Conservation (phyloP, 2,329 filamentous ascomycete genomes). For the Fusarium temperatum region DNA sequence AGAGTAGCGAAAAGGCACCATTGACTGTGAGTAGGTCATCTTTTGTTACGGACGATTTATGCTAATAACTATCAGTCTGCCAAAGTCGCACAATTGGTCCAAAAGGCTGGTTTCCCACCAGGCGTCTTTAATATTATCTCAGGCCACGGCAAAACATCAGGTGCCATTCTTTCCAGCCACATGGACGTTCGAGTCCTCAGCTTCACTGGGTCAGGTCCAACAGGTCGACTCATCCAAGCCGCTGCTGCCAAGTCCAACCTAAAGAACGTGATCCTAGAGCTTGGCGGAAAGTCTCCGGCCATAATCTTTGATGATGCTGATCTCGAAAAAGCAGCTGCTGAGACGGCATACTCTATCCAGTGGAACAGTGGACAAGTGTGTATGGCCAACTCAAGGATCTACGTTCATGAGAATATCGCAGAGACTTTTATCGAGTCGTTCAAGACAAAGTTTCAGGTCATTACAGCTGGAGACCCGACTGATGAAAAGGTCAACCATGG, state of each 20-base stretch:
- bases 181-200: conserved; percentile 75
- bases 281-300: conserved; percentile 73
- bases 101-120: conserved; percentile 77
- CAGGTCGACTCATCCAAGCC: conserved; percentile 75
- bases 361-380: conserved; percentile 67
- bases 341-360: conserved; percentile 56
- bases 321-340: conserved; percentile 54
- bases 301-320: conserved; percentile 67
- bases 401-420: conserved; percentile 61
- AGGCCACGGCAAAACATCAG: conserved; percentile 72
- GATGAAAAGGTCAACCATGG: not conserved
- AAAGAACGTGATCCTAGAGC: conserved; percentile 72
- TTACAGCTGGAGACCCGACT: not conserved
- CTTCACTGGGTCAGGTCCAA: conserved; percentile 78
- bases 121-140: conserved; percentile 80
- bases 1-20: conserved; percentile 25
- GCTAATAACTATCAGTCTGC: not conserved
- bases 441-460: conserved; percentile 1
- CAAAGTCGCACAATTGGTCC: conserved; percentile 62
- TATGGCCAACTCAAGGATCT: conserved; percentile 66
- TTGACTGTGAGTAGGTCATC: not conserved
- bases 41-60: no score
- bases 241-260: conserved; percentile 69
- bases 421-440: conserved; percentile 5
- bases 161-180: conserved; percentile 72